phyloP scores from a whole-genome alignment of 2,329 filamentous ascomycete species.

The Penicillium sp. region DNA sequence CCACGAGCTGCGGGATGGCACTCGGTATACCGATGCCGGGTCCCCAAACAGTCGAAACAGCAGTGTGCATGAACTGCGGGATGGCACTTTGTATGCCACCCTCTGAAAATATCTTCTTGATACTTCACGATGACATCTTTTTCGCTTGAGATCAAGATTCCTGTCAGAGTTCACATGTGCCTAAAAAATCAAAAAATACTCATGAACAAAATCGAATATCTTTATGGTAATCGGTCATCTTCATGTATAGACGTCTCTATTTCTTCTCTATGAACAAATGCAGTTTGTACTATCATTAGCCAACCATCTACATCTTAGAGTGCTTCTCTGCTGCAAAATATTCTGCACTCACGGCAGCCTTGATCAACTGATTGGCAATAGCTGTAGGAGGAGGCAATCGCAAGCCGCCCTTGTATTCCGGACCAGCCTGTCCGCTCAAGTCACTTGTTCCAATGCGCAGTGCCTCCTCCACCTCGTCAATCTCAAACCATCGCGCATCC shows the following conservation, averaged over 20 bases:
- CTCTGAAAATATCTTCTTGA: slow-evolving; percentile 23
- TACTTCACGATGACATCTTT: not conserved
- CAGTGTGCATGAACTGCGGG: slow-evolving; percentile 44
- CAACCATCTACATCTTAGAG: slow-evolving; percentile 39
- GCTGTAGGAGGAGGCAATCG: slow-evolving; percentile 81
- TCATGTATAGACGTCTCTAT: not conserved
- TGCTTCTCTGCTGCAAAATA: slow-evolving; percentile 63
- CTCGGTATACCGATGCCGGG: slow-evolving; percentile 42
- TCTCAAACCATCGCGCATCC: slow-evolving; percentile 79
- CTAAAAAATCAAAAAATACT: not conserved
- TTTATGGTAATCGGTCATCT: not conserved
- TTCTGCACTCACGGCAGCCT: slow-evolving; percentile 69
- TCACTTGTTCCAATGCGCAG: slow-evolving; percentile 65
- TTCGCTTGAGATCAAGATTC: not conserved
- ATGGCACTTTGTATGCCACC: slow-evolving; percentile 46
- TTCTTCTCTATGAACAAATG: slow-evolving; percentile 1
- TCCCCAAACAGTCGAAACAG: slow-evolving; percentile 33
- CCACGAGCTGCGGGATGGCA: slow-evolving; percentile 45
- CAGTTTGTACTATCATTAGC: not conserved
- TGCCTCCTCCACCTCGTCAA: slow-evolving; percentile 78
- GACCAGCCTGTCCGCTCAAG: slow-evolving; percentile 62
- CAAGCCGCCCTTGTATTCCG: slow-evolving; percentile 71
- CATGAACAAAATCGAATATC: not conserved
- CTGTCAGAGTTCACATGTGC: not conserved
- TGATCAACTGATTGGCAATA: slow-evolving; percentile 87